A percentile compares a stretch with the other conserved stretches of the same genome.
phyloP scores from a whole-genome alignment of 202 grass and related monocot genomes.

The Panicum virgatum region DNA sequence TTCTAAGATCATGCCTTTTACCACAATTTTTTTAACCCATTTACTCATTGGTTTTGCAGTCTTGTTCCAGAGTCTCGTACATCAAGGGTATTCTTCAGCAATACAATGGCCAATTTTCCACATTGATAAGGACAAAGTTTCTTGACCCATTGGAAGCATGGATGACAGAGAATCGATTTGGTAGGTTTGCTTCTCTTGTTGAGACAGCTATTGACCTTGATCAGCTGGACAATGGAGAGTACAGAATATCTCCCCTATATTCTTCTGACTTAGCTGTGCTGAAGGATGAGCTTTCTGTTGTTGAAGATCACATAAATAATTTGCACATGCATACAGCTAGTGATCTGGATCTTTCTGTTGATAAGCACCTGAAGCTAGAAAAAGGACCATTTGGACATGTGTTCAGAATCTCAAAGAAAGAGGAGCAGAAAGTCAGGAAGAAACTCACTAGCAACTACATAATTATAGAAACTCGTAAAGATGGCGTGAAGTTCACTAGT shows the following conservation, averaged over 20 bases:
- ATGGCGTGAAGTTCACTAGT: conserved; percentile 93
- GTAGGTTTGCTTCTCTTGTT: conserved; percentile 66
- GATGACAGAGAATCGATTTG: conserved; percentile 61
- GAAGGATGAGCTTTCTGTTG: conserved; percentile 67
- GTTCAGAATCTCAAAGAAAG: conserved; percentile 99
- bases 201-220: conserved; percentile 79
- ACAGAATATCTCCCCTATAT: conserved; percentile 89
- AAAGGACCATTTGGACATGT: conserved; percentile 90
- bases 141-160: conserved; percentile 64
- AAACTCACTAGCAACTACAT: conserved; percentile 77
- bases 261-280: conserved; percentile 64
- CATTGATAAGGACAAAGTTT: conserved; percentile 68
- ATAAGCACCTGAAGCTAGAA: conserved; percentile 89
- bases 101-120: conserved; percentile 78
- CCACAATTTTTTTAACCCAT: background rate
- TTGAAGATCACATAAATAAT: conserved; percentile 77
- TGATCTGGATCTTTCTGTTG: conserved; percentile 87
- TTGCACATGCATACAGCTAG: conserved; percentile 66
- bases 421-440: conserved; percentile 96
- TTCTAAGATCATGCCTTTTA: background rate
- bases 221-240: conserved; percentile 87
- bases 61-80: conserved; percentile 57
- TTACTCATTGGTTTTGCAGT: conserved; percentile 59
- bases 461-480: conserved; percentile 96
- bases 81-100: conserved; percentile 73